These are phyloP conservation scores for Podaxis carcinomalis DNA, from an alignment of 768 basidiomycete genomes.

Conservation along the genomic window DNA sequence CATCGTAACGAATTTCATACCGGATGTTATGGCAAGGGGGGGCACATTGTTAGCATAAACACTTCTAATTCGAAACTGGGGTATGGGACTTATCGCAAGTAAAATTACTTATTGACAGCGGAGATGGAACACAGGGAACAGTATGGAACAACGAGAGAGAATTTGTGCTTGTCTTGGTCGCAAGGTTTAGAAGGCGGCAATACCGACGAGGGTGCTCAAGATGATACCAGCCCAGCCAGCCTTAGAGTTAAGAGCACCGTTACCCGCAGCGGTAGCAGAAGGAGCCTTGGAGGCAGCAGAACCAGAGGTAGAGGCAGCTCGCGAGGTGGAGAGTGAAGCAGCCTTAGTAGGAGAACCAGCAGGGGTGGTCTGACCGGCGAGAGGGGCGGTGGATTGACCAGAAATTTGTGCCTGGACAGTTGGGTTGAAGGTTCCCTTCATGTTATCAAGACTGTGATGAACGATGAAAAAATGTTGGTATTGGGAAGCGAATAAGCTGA, in stretches of 20 bases:
- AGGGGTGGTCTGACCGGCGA: constrained; percentile 33
- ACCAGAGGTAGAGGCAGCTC: constrained; percentile 15
- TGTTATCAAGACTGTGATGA: constrained; percentile 48
- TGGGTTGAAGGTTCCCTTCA: constrained; percentile 68
- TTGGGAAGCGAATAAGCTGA: not conserved
- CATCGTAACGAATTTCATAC: not conserved
- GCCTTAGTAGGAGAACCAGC: constrained; percentile 19
- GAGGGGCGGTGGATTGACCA: constrained; percentile 55
- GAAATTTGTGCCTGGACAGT: constrained; percentile 53
- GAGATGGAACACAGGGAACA: not conserved
- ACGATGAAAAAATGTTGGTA: not conserved
- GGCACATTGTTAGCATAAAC: not conserved
- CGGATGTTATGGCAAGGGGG: not conserved
- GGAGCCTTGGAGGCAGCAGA: constrained; percentile 13
- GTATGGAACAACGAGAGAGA: not conserved
- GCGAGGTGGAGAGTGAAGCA: constrained; percentile 16
- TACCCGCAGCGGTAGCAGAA: constrained; percentile 12
- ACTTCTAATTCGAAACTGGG: too few species aligned
- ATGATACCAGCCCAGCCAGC: constrained; percentile 31
- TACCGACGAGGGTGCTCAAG: constrained; percentile 31
- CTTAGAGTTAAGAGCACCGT: constrained; percentile 21
- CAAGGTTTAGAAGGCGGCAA: constrained; percentile 29
- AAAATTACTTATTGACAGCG: not conserved
- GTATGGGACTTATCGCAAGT: not conserved
- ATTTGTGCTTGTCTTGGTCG: not conserved